Evolutionary conservation across 2,329 filamentous ascomycete genomes (phyloP).

Genomic region (Alternaria brassicicola): DNA sequence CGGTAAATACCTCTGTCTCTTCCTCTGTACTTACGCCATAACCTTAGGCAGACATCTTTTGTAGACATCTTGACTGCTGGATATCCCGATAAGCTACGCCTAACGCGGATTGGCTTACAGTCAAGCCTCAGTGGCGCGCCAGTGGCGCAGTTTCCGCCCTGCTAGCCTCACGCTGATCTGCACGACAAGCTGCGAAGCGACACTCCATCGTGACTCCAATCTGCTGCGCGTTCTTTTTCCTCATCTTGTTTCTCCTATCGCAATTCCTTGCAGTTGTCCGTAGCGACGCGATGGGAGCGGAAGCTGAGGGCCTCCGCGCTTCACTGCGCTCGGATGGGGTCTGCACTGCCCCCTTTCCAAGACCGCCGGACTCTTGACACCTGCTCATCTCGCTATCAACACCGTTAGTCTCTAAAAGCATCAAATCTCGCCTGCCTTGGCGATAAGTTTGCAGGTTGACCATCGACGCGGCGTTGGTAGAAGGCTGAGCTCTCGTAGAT

Average conservation of each 20-base stretch:
- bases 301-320: slow-evolving; percentile 5
- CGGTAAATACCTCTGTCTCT: no score
- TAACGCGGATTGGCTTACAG: background rate
- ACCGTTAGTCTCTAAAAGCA: slow-evolving; percentile 7
- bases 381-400: slow-evolving; percentile 12
- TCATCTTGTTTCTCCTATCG: background rate
- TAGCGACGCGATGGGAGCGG: background rate
- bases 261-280: background rate
- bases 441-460: background rate
- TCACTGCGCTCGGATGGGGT: slow-evolving; percentile 3
- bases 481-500: slow-evolving; percentile 2
- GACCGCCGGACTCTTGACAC: slow-evolving; percentile 12
- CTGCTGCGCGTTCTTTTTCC: background rate
- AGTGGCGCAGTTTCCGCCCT: slow-evolving; percentile 3
- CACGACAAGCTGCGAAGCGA: background rate
- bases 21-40: no score
- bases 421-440: slow-evolving; percentile 7
- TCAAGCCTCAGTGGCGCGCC: background rate
- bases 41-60: background rate
- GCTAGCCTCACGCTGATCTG: slow-evolving; percentile 1
- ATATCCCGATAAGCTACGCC: background rate
- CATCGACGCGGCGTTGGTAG: background rate
- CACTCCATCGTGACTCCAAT: background rate
- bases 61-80: background rate
- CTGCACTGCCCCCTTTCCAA: slow-evolving; percentile 23